Conservation (phyloP, 768 basidiomycete species). For the Rhodocollybia butyracea region DNA sequence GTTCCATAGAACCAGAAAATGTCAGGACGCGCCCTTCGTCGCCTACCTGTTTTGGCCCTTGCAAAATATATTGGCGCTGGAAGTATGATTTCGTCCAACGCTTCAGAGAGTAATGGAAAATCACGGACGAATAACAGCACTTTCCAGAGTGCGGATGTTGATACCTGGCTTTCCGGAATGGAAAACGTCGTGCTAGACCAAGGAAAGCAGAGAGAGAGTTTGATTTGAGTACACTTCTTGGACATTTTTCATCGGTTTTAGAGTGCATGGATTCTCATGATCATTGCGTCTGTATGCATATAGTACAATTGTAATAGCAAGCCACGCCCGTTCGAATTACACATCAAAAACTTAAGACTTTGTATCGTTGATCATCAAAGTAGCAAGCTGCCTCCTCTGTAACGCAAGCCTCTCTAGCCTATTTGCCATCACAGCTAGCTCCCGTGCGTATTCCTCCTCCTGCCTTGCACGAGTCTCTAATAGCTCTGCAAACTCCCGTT, state of each 20-base stretch:
- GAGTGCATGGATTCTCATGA: background rate
- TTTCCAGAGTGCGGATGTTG: conserved; percentile 39
- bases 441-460: conserved; percentile 11
- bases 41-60: conserved; percentile 92
- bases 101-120: background rate
- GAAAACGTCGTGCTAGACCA: conserved; percentile 66
- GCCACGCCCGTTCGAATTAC: conserved; percentile 12
- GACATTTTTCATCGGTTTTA: background rate
- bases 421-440: conserved; percentile 6
- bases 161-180: conserved; percentile 85
- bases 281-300: conserved; percentile 12
- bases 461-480: conserved; percentile 6
- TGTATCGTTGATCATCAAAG: background rate
- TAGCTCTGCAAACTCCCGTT: background rate
- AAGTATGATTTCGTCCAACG: conserved; percentile 17
- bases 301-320: too few species aligned
- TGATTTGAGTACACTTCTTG: conserved; percentile 20
- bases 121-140: background rate
- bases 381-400: conserved; percentile 8
- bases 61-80: conserved; percentile 74
- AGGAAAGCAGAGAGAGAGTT: conserved; percentile 45
- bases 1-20: conserved; percentile 63
- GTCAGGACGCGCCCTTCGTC: conserved; percentile 88
- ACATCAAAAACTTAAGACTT: conserved; percentile 15
- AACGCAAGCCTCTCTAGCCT: conserved; percentile 9